Percentiles rank a stretch among this genome's conserved stretches.
phyloP scores from a whole-genome alignment of 768 basidiomycete species.

The Hortiboletus flavorubellus region DNA sequence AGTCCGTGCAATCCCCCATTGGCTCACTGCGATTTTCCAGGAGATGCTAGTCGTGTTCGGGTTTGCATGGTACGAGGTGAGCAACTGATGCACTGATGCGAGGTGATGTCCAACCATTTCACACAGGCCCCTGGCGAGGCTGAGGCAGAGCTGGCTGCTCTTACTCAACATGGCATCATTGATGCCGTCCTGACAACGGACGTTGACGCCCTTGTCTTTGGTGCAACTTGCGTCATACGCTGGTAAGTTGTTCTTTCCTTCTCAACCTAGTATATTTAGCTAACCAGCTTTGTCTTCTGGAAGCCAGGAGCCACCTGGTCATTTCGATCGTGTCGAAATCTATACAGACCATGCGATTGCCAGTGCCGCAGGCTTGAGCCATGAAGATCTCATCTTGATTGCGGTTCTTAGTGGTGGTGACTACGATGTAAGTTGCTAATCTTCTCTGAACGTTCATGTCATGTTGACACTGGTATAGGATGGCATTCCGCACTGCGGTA shows the following conservation, averaged over 20 bases:
- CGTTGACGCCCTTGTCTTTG: not conserved
- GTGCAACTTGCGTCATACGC: not conserved
- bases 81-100: not conserved
- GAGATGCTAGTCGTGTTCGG: not conserved
- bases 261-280: not conserved
- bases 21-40: not conserved
- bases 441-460: too few relatives aligned
- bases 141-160: not conserved
- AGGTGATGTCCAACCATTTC: not conserved
- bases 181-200: not conserved
- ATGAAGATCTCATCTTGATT: not conserved
- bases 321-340: not conserved
- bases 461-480: not conserved
- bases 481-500: not conserved
- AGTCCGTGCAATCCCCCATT: not conserved
- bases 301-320: not conserved
- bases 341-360: not conserved
- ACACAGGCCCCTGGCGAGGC: not conserved
- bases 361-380: not conserved
- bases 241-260: not conserved
- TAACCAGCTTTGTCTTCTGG: too few relatives aligned
- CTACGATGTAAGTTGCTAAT: not conserved
- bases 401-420: not conserved
- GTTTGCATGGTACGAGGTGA: not conserved
- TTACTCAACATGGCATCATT: not conserved